phyloP scores from a whole-genome alignment of 2,329 filamentous ascomycete species.

The Verticillium klebahnii region DNA sequence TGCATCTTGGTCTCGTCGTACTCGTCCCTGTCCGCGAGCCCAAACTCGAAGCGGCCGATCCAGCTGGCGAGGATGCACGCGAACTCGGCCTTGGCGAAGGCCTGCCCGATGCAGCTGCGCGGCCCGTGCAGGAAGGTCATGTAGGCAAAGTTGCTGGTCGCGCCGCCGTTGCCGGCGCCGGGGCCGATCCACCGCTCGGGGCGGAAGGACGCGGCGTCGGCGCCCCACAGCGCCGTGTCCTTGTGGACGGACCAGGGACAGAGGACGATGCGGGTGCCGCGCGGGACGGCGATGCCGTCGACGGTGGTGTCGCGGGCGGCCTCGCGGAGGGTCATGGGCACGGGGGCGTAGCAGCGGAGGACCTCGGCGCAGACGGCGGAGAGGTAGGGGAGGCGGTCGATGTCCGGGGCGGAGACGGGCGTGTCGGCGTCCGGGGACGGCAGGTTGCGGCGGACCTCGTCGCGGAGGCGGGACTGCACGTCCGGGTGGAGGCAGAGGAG shows the following conservation, averaged over 20 bases:
- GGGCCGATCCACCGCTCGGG: constrained; percentile 70
- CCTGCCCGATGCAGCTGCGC: constrained; percentile 76
- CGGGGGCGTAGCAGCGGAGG: constrained; percentile 68
- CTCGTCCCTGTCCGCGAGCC: constrained; percentile 51
- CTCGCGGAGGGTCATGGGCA: constrained; percentile 65
- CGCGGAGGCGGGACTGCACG: constrained; percentile 61
- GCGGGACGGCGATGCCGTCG: constrained; percentile 60
- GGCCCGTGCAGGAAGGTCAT: constrained; percentile 85
- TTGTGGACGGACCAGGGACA: constrained; percentile 66
- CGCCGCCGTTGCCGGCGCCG: constrained; percentile 54
- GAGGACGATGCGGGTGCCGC: constrained; percentile 65
- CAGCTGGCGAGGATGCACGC: constrained; percentile 74
- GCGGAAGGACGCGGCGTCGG: constrained; percentile 68
- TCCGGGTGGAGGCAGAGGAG: constrained; percentile 62
- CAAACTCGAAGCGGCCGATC: constrained; percentile 70
- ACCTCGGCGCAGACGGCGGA: constrained; percentile 76
- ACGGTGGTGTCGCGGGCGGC: constrained; percentile 62
- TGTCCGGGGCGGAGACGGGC: constrained; percentile 45
- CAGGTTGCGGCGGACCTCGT: constrained; percentile 60
- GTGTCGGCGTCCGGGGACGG: constrained; percentile 38
- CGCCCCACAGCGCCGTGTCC: constrained; percentile 66
- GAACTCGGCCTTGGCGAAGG: constrained; percentile 80
- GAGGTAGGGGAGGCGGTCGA: constrained; percentile 74
- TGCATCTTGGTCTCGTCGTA: constrained; percentile 62
- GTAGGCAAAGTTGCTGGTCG: constrained; percentile 70